Evolutionary conservation across 257 asterid species (phyloP).

Genomic region (Penstemon newberryi): DNA sequence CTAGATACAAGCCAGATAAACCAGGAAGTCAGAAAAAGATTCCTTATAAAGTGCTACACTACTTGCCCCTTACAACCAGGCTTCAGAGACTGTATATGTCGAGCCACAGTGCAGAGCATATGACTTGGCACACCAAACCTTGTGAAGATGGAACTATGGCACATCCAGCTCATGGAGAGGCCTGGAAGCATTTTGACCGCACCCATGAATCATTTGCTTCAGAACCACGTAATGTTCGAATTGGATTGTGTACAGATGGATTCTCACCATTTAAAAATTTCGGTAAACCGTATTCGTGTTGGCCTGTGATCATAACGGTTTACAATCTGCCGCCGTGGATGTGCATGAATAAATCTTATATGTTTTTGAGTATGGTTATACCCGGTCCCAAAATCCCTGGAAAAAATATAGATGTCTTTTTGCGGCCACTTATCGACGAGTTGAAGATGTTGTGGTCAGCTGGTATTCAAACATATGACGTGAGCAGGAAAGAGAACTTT

Average conservation of each 20-base stretch:
- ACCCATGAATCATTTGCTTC: not conserved
- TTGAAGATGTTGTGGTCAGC: not conserved
- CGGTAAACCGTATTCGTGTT: not conserved
- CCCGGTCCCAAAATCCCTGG: not conserved
- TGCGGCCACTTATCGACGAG: not conserved
- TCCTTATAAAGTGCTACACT: no score
- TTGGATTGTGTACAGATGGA: not conserved
- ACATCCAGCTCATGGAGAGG: not conserved
- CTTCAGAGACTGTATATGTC: no score
- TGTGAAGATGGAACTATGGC: not conserved
- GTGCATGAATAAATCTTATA: not conserved
- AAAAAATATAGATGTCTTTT: not conserved
- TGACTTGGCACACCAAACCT: not conserved
- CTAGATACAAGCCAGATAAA: no score
- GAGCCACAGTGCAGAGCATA: no score
- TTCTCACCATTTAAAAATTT: not conserved
- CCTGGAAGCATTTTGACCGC: not conserved
- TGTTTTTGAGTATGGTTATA: not conserved
- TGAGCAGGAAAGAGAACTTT: not conserved
- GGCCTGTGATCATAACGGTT: not conserved
- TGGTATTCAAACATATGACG: not conserved
- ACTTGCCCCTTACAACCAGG: no score
- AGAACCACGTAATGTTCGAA: not conserved
- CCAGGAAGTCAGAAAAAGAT: no score
- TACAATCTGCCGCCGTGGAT: not conserved